Conservation (phyloP, 2,329 filamentous ascomycete species). For the Microdochium bolleyi region DNA sequence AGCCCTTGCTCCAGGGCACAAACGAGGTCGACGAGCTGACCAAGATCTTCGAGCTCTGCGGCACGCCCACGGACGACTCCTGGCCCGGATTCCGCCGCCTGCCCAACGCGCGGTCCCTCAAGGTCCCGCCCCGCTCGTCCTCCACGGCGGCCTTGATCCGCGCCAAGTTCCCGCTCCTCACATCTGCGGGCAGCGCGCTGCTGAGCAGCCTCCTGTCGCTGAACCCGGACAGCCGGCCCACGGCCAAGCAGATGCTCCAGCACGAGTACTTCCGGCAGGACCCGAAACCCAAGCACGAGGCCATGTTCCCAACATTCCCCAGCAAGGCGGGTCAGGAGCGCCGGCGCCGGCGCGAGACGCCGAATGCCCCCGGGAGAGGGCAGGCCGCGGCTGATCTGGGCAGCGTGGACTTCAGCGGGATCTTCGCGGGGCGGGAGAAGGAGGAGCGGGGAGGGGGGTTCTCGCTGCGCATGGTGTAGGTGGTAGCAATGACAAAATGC, state of each 20-base stretch:
- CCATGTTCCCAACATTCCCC: conserved; percentile 95
- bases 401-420: conserved; percentile 58
- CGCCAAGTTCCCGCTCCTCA: conserved; percentile 74
- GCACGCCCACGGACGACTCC: conserved; percentile 69
- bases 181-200: conserved; percentile 62
- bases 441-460: conserved; percentile 61
- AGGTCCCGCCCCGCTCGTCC: conserved; percentile 25
- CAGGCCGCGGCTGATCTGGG: conserved; percentile 51
- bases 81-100: conserved; percentile 86
- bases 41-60: conserved; percentile 83
- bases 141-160: conserved; percentile 51
- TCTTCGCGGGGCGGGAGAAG: conserved; percentile 59
- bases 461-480: conserved; percentile 52
- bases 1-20: conserved; percentile 76
- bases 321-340: conserved; percentile 91
- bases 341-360: conserved; percentile 62
- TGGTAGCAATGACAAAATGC: conserved; percentile 1
- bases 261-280: conserved; percentile 86
- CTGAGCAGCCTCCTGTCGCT: conserved; percentile 64
- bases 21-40: conserved; percentile 90
- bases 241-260: conserved; percentile 63
- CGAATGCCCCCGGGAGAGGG: conserved; percentile 75
- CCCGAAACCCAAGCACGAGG: conserved; percentile 80
- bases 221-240: conserved; percentile 64
- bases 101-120: conserved; percentile 74